A percentile compares a stretch with the other conserved stretches of the same genome.
Evolutionary conservation across 192 early-diverging fungal species (phyloP).

Genomic region (Backusella tuberculispora): DNA sequence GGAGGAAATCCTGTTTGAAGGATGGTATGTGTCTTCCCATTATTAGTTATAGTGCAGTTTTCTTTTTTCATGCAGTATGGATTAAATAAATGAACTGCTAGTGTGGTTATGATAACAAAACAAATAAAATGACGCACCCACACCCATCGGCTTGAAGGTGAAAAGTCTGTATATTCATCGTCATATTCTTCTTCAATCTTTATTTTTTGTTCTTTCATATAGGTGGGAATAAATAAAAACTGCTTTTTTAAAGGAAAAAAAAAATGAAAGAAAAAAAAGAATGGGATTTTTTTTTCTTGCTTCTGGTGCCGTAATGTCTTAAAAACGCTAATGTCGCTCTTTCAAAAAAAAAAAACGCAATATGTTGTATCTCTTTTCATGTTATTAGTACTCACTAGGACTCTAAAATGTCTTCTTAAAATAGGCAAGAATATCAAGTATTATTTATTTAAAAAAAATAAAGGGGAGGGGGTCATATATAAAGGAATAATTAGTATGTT

Average conservation of each 20-base stretch:
- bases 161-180: not conserved
- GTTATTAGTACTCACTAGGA: too few species aligned
- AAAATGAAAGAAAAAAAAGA: not conserved
- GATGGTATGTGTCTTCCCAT: not conserved
- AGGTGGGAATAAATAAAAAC: not conserved
- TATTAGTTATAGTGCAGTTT: not conserved
- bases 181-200: not conserved
- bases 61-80: not conserved
- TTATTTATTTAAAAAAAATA: too few species aligned
- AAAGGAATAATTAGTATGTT: too few species aligned
- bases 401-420: too few species aligned
- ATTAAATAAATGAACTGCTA: slow-evolving; percentile 2
- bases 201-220: slow-evolving; percentile 9
- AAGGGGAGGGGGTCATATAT: too few species aligned
- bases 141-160: slow-evolving; percentile 3
- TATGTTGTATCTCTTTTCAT: too few species aligned
- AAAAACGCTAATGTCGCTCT: too few species aligned
- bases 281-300: too few species aligned
- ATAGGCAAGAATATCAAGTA: too few species aligned
- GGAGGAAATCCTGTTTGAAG: slow-evolving; percentile 30
- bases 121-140: slow-evolving; percentile 21
- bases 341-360: too few species aligned
- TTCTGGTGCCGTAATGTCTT: too few species aligned
- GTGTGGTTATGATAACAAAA: not conserved
- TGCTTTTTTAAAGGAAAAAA: not conserved